Percentiles rank a stretch among this genome's conserved stretches.
phyloP scores from a whole-genome alignment of 2,329 filamentous ascomycete genomes.

The Pyricularia sp. region DNA sequence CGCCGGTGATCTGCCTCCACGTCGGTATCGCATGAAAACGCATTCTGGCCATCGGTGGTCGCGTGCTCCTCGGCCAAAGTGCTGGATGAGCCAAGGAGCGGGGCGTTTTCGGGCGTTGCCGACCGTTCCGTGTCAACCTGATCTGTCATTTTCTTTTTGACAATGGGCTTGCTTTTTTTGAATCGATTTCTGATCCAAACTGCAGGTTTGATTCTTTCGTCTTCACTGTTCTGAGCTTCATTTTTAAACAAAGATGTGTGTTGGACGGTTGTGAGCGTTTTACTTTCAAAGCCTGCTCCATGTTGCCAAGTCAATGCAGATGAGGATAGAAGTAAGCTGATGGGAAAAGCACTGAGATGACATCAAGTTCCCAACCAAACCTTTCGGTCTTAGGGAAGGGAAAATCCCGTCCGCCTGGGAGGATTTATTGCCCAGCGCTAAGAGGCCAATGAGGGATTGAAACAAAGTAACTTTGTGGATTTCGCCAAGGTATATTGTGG shows the following conservation, averaged over 20 bases:
- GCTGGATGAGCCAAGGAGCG: background rate
- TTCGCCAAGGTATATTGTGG: too few relatives aligned
- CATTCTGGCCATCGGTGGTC: background rate
- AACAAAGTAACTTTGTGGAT: too few relatives aligned
- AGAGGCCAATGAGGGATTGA: too few relatives aligned
- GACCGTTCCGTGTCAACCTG: background rate
- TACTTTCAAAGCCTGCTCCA: too few relatives aligned
- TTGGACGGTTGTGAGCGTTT: too few relatives aligned
- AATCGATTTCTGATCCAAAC: background rate
- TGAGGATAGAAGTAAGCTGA: background rate
- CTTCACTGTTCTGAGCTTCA: background rate
- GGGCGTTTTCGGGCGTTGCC: background rate
- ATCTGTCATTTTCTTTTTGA: background rate
- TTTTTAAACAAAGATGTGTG: background rate
- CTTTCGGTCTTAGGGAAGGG: too few relatives aligned
- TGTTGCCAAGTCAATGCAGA: background rate
- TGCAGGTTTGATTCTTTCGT: background rate
- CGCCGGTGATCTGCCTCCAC: background rate
- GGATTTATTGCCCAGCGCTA: too few relatives aligned
- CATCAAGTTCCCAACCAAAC: too few relatives aligned
- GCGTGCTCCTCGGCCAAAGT: background rate
- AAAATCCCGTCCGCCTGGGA: too few relatives aligned
- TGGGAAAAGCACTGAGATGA: background rate
- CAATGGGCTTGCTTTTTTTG: background rate
- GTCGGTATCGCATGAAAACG: background rate